phyloP scores from a whole-genome alignment of 2,329 filamentous ascomycete genomes.

The Nannizzia gypsea region DNA sequence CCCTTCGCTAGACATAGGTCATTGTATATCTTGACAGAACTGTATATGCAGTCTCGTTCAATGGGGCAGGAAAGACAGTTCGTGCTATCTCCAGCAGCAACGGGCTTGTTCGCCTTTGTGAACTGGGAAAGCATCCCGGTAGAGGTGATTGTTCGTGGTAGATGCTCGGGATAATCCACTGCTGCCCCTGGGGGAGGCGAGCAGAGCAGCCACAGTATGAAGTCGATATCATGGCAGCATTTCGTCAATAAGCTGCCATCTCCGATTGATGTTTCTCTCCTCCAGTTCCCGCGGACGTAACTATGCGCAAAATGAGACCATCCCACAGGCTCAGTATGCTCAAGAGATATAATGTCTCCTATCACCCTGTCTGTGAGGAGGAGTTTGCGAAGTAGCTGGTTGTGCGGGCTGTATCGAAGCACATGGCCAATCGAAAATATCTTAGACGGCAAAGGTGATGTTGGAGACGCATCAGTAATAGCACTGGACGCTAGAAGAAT shows the following conservation, averaged over 20 bases:
- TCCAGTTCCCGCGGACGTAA: constrained; percentile 89
- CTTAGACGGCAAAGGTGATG: constrained; percentile 19
- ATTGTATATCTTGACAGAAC: constrained; percentile 70
- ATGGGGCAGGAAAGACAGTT: constrained; percentile 76
- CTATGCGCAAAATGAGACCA: constrained; percentile 94
- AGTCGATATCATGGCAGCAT: constrained; percentile 90
- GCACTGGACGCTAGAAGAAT: constrained; percentile 57
- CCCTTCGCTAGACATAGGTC: constrained; percentile 55
- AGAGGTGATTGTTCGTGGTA: constrained; percentile 65
- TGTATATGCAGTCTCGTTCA: constrained; percentile 69
- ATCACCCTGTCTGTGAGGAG: constrained; percentile 63
- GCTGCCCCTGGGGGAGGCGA: constrained; percentile 47
- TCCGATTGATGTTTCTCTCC: constrained; percentile 62
- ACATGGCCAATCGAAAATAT: constrained; percentile 93
- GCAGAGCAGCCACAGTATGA: constrained; percentile 81
- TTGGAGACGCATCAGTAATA: constrained; percentile 16
- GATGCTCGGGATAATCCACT: constrained; percentile 45
- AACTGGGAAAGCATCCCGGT: constrained; percentile 69
- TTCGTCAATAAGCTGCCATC: constrained; percentile 76
- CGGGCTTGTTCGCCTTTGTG: constrained; percentile 61
- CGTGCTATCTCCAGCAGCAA: constrained; percentile 59
- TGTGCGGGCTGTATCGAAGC: constrained; percentile 83
- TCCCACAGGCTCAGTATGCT: constrained; percentile 88
- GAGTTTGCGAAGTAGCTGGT: constrained; percentile 68
- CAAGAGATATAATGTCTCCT: constrained; percentile 72